Evolutionary conservation across 2,329 filamentous ascomycete genomes (phyloP), one percentile per base, ranked within the genome.

Genomic region (Colletotrichum navitas): DNA sequence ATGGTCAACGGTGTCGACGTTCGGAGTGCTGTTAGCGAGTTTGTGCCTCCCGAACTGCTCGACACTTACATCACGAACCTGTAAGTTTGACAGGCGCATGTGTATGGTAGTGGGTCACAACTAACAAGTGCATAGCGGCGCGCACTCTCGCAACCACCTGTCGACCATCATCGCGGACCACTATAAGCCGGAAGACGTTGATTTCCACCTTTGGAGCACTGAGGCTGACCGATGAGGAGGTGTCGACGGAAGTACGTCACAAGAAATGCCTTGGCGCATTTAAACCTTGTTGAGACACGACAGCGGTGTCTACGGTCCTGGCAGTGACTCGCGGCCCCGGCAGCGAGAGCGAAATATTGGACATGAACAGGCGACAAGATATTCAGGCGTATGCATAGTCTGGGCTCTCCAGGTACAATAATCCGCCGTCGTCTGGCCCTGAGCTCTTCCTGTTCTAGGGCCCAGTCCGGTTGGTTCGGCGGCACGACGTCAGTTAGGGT

Each of bases 11-110:
- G 91, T 73, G 88, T 96, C 60, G 91, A 94, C 76, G 89, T 97
- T 12, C 90, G 91, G 74, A 95, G 92, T 77, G 93, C 93, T 14
- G 83, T 94, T 26, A 94, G 92, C 63, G 95, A 98, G 80, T 94
- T 95, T 78, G 90, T 98, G 21, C 90, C 92, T 11, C 89, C 92
- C 0, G 92, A 94, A 75, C 82, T 92, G 70, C 88, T 96, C 47
- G 91, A 94, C 80, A 88, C 93, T 41, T 96, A 96, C 80, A 94
- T 97, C 75, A 97, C 94, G 24, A 97, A 97, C 69, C 73, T 87
- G 85, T 86, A 81, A 81, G 85, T 83, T n/a, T 18, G 7, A 21
- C 26, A 34, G 63, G 39, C 74, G 77, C 74, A 4, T 52, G 32
- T 62, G 7, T 16, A 43, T 41, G 56, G 18, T 14, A 21, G 51